These are phyloP conservation scores for Phytophthora brassicae DNA, from an alignment of 352 stramenopile genomes.

Conservation along the genomic window DNA sequence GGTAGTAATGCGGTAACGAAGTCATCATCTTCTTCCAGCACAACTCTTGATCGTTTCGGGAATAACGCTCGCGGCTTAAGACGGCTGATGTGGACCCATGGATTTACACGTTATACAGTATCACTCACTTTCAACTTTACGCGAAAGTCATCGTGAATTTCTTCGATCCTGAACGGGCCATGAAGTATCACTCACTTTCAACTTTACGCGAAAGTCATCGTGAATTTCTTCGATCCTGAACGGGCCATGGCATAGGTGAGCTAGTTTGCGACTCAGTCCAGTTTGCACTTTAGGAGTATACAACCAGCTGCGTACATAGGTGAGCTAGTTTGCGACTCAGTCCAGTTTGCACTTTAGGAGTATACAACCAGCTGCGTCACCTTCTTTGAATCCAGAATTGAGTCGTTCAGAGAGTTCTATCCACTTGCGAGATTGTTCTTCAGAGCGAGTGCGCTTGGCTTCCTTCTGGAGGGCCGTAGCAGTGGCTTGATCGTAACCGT, in stretches of 20 bases:
- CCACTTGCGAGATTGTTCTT: neutral
- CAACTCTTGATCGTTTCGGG: neutral
- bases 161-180: neutral
- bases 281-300: neutral
- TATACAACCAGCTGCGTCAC: neutral
- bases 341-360: neutral
- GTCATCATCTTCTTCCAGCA: neutral
- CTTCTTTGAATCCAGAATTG: neutral
- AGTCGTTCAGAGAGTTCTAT: neutral
- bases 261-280: neutral
- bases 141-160: neutral
- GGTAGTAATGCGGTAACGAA: neutral
- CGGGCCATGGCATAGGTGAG: neutral
- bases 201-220: neutral
- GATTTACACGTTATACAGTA: neutral
- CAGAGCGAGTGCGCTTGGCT: neutral
- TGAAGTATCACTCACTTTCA: neutral
- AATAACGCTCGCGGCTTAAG: neutral
- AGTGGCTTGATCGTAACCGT: neutral
- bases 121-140: neutral
- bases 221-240: neutral
- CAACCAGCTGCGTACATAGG: neutral
- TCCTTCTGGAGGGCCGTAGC: slow-evolving; percentile 10
- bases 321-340: neutral
- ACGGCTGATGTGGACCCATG: neutral